These are phyloP conservation scores for Phytophthora idaei DNA, from an alignment of 352 stramenopile species.

Conservation along the genomic window DNA sequence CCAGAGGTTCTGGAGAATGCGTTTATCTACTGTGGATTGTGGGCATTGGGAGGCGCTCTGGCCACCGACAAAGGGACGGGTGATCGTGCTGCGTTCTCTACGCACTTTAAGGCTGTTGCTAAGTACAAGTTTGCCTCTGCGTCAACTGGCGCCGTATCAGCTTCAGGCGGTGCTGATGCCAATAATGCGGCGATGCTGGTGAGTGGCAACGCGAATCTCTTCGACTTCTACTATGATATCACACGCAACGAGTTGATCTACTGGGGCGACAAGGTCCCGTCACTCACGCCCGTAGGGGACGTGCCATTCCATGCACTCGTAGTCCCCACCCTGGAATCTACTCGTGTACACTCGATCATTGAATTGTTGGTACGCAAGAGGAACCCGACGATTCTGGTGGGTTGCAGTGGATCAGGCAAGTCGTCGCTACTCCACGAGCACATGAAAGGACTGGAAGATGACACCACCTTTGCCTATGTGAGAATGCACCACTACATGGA, in stretches of 20 bases:
- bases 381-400: constrained; percentile 78
- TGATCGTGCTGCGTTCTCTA: constrained; percentile 64
- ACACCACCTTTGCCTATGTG: constrained; percentile 59
- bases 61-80: constrained; percentile 84
- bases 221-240: constrained; percentile 84
- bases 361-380: constrained; percentile 53
- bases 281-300: constrained; percentile 38
- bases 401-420: constrained; percentile 86
- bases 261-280: constrained; percentile 76
- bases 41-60: constrained; percentile 95
- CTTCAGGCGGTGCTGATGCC: constrained; percentile 15
- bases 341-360: constrained; percentile 66
- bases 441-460: constrained; percentile 69
- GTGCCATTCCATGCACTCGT: constrained; percentile 65
- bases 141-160: background rate
- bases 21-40: constrained; percentile 95
- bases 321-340: constrained; percentile 82
- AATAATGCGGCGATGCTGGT: constrained; percentile 22
- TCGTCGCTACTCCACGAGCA: constrained; percentile 80
- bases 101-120: constrained; percentile 58
- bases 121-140: constrained; percentile 74
- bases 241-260: constrained; percentile 74
- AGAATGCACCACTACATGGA: constrained; percentile 92
- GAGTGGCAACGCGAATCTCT: constrained; percentile 46
- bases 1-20: constrained; percentile 93